Evolutionary conservation across 306 rosid genomes (phyloP), one percentile per base, ranked within the genome.

Genomic region (Castanospermum australe): DNA sequence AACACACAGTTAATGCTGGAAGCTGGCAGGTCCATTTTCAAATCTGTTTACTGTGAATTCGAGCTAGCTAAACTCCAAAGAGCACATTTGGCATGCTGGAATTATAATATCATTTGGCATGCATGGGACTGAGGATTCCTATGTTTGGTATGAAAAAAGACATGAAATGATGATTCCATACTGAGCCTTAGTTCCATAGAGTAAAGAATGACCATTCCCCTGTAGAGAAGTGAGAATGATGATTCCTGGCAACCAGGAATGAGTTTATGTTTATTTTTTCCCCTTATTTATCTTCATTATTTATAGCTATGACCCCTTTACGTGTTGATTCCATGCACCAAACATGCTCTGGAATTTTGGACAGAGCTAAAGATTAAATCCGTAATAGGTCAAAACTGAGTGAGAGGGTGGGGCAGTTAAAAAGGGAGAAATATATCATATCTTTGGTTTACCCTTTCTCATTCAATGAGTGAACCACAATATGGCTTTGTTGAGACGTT

Each of bases 1-100:
- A 54, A 73, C 45, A 33, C 41, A 64, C 59, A 42, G 42, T 71
- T 9, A 62, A 71, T 39, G 11, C 75, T 25, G 55, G 64, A 81
- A 51, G n/a, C 51, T 39, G 54, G 38, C 8, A 15, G 17, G 60
- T 63, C 73, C 55, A 4, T 63, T 30, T 5, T 45, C 28, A 48
- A 20, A 60, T 57, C 76, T 59, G 41, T 79, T 60, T 47, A 69
- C 64, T 21, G 8, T 30, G 38, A 51, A 24, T 36, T 70, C 20
- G 13, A 60, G 35, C 76, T 61, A 36, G n/a, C 38, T 60, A 48
- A 69, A 55, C 60, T 24, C 77, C 39, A 30, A 38, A 13, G 38
- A 30, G 69, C 51, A 66, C 48, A 39, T 25, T 39, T 67, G 67
- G n/a, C 67, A 6, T 33, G 51, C 35, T 25, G 30, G 22, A 77